Percentiles rank a stretch among this genome's conserved stretches.
Conservation (phyloP, 768 basidiomycete species). For the Hemileccinum rubropunctum region DNA sequence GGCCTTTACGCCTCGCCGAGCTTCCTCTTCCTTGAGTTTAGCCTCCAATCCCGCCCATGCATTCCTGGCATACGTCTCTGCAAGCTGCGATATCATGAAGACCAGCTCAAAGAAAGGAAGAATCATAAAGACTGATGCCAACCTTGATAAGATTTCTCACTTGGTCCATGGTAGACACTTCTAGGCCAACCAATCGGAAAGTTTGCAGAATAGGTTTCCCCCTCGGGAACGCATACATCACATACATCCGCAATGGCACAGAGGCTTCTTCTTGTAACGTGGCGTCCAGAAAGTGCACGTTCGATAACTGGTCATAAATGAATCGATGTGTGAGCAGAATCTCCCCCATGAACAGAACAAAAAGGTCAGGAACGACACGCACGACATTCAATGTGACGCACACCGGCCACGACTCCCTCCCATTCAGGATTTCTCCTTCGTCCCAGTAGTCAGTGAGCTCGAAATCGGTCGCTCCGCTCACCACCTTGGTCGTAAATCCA, state of each 20-base stretch:
- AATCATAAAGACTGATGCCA: conserved; percentile 5
- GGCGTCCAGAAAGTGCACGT: conserved; percentile 72
- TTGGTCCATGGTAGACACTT: conserved; percentile 49
- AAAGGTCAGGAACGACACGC: conserved; percentile 23
- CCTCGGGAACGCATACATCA: conserved; percentile 60
- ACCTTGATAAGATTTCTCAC: conserved; percentile 59
- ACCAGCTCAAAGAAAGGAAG: conserved; percentile 28
- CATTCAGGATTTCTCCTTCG: conserved; percentile 66
- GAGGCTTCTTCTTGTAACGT: conserved; percentile 69
- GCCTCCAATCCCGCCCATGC: conserved; percentile 54
- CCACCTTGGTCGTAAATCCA: conserved; percentile 54
- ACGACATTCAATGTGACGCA: conserved; percentile 79
- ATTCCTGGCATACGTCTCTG: conserved; percentile 61
- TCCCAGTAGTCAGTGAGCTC: conserved; percentile 89
- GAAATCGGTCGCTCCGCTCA: conserved; percentile 65
- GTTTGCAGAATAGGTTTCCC: conserved; percentile 50
- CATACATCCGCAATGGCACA: conserved; percentile 54
- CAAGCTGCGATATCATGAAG: conserved; percentile 53
- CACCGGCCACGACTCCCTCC: conserved; percentile 69
- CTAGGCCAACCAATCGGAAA: conserved; percentile 61
- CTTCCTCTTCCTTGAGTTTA: conserved; percentile 65
- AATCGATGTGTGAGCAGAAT: not conserved
- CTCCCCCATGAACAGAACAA: not conserved
- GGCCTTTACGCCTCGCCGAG: conserved; percentile 57
- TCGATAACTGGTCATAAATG: conserved; percentile 42